Evolutionary conservation across 73 alveolate species (phyloP), one percentile per base, ranked within the genome.

Genomic region (Urostyla sp.): DNA sequence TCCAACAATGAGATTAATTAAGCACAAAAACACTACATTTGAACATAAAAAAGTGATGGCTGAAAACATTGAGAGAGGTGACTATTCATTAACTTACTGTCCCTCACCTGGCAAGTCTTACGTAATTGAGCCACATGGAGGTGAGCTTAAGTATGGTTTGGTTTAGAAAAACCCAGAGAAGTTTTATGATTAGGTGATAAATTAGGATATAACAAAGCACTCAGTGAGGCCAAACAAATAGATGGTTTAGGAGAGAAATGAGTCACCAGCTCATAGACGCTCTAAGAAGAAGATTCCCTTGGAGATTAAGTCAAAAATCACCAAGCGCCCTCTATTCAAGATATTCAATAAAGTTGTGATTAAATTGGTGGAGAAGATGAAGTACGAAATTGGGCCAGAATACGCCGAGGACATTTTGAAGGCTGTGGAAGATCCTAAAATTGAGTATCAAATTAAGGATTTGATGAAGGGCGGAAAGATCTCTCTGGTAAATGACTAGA

Each of bases 121-220:
- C 69, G 27, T 69, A 16, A 69, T 69, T 30, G 83, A 69, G 34
- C 83, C 83, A 5, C 83, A 69, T 49, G 83, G 83, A 45, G 83
- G 83, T 5, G 83, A 69, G 45, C 55, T 69, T 0, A 69, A 69
- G 21, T 69, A 69, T 23, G 49, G 49, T 38, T 2, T 69, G 8
- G 83, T 69, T 48, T 44, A 69, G 26, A 69, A 69, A 32, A 69
- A 69, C 31, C 83, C 69, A 24, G 56, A 37, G n/a, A 69, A 69
- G 38, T 69, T 69, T 69, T 69, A 48, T 32, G 83, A 69, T 21
- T 23, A 69, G 48, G 83, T 69, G 20, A 24, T 69, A 35, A 69
- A 69, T 40, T 35, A 69, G 31, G 83, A 69, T 28, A 69, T 69
- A 16, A 69, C 83, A 38, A 24, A 69, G 69, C 83, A 69, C 83